Conservation (phyloP, 352 stramenopile species). For the Phytophthora rubi region DNA sequence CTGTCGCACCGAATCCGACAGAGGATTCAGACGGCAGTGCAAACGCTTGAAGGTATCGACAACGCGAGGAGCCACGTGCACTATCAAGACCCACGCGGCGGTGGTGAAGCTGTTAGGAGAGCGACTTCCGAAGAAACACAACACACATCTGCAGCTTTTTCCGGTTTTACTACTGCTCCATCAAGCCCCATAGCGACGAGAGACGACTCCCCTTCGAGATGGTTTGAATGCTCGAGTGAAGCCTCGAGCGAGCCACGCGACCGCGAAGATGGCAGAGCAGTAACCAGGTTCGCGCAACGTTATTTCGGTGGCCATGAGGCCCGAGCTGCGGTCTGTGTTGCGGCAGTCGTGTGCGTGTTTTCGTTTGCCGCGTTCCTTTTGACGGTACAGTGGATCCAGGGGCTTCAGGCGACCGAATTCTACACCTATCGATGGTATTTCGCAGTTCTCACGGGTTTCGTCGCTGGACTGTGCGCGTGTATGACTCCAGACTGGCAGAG, state of each 20-base stretch:
- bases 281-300: slow-evolving; percentile 4
- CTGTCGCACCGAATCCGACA: slow-evolving; percentile 56
- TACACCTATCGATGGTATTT: slow-evolving; percentile 40
- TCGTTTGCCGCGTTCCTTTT: slow-evolving; percentile 1
- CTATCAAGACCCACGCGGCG: background rate
- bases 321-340: background rate
- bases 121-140: background rate
- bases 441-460: slow-evolving; percentile 26
- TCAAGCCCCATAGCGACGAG: background rate
- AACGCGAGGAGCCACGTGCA: background rate
- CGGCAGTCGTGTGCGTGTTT: background rate
- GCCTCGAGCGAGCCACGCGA: background rate
- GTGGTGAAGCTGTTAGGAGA: background rate
- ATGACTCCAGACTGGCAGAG: slow-evolving; percentile 42
- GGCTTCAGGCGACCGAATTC: slow-evolving; percentile 33
- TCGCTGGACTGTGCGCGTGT: slow-evolving; percentile 37
- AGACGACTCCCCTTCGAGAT: background rate
- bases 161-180: background rate
- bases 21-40: slow-evolving; percentile 25
- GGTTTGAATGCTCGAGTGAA: background rate
- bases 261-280: background rate
- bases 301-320: background rate
- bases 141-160: background rate
- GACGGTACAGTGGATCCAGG: background rate
- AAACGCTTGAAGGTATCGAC: slow-evolving; percentile 7